Percentiles rank a stretch among this genome's conserved stretches.
These are phyloP conservation scores for Podospora anserina DNA, from an alignment of 495 filamentous ascomycete genomes.

Conservation along the genomic window DNA sequence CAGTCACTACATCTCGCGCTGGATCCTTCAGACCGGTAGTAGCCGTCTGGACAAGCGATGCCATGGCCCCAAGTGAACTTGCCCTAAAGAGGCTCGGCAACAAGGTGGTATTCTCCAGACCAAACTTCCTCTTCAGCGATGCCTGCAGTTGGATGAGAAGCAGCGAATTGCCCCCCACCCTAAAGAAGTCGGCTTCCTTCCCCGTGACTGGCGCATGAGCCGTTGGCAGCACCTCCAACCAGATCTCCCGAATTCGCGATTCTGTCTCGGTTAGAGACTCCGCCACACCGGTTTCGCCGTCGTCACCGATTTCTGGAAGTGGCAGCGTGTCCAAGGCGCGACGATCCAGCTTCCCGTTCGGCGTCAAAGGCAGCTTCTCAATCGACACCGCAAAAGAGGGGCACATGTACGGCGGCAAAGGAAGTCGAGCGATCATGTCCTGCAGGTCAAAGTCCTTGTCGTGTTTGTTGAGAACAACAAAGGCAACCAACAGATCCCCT, in stretches of 20 bases:
- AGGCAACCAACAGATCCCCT: not conserved
- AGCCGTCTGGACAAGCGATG: not conserved
- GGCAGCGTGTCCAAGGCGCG: not conserved
- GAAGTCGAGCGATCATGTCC: not conserved
- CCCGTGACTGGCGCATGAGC: not conserved
- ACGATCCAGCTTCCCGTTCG: constrained; percentile 20
- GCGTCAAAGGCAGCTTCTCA: constrained; percentile 17
- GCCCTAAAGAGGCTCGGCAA: not conserved
- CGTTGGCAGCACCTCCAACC: not conserved
- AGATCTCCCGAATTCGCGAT: not conserved
- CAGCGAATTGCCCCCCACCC: not conserved
- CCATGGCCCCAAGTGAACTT: not conserved
- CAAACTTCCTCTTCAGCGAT: not conserved
- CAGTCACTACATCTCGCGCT: not conserved
- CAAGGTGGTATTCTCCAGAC: not conserved
- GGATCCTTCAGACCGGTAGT: not conserved
- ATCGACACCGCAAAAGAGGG: constrained; percentile 26
- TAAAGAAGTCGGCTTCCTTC: not conserved
- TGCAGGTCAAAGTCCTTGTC: not conserved
- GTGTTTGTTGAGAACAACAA: not conserved
- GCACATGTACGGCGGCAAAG: constrained; percentile 22
- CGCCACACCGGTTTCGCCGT: not conserved
- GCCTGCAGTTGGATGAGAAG: not conserved
- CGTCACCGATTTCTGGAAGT: not conserved
- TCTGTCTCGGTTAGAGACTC: not conserved